Evolutionary conservation across 2,329 filamentous ascomycete genomes (phyloP), one percentile per base, ranked within the genome.

Genomic region (Pseudopyrenochaeta lycopersici): DNA sequence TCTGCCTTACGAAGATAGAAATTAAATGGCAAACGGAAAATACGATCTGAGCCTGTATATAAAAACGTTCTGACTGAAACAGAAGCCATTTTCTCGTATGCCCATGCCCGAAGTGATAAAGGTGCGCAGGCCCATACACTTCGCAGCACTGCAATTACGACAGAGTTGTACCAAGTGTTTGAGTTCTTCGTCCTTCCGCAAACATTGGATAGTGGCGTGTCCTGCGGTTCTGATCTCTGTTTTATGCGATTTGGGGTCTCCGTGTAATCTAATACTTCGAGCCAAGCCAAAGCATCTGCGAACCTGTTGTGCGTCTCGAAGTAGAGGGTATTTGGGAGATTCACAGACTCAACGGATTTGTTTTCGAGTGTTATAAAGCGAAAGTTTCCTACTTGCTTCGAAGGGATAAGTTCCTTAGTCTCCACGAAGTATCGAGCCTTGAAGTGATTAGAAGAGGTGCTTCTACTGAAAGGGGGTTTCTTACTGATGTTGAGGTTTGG

Each of bases 21-120:
- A 49, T 55, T 55, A 48, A 55, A 58, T 49, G 52, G 55, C 32
- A 58, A 48, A 32, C 30, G 51, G 32, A 45, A 43, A 42, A 44
- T 45, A 40, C 52, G 36, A 21, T 52, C 52, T 17, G 48, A 58
- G 27, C 52, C 55, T 30, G 47, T 58, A 30, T 38, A 7, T 33
- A 43, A 51, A 36, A 49, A 58, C 46, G 52, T 40, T 14, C 27
- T 35, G 23, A 36, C 17, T 46, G 38, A 38, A 39, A 55, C 39
- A 29, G 11, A 21, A 4, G 45, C 49, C 29, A 53, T 32, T 35
- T 35, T 40, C 36, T 49, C 49, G 42, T 56, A 56, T 17, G 39
- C 45, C 29, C 52, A 53, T 18, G 49, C 53, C 44, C 53, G 53
- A 45, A 58, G 46, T 27, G 51, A 43, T 11, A 38, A 35, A n/a